Conservation (phyloP, 805 yeast genomes). For the Myxozyma monticola region DNA sequence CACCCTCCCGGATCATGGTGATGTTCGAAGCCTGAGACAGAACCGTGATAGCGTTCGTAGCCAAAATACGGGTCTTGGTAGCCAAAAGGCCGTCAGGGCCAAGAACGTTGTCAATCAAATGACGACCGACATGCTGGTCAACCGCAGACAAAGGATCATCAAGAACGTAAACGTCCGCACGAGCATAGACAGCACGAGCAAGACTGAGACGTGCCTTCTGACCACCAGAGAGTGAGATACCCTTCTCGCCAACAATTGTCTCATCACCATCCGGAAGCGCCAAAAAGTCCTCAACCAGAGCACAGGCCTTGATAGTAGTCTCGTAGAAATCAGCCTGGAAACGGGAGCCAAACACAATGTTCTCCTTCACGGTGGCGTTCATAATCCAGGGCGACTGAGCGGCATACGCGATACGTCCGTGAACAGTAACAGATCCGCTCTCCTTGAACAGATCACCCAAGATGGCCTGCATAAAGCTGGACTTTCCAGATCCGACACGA, state of each 20-base stretch:
- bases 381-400: slow-evolving; percentile 96
- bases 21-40: slow-evolving; percentile 71
- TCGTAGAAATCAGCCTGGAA: slow-evolving; percentile 80
- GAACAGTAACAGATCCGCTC: slow-evolving; percentile 67
- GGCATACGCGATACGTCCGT: slow-evolving; percentile 83
- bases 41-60: slow-evolving; percentile 85
- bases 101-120: slow-evolving; percentile 75
- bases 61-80: slow-evolving; percentile 72
- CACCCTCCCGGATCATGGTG: slow-evolving; percentile 59
- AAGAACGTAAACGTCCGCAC: slow-evolving; percentile 86
- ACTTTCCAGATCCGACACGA: slow-evolving; percentile 86
- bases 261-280: slow-evolving; percentile 85
- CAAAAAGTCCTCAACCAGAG: slow-evolving; percentile 72
- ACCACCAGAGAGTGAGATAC: slow-evolving; percentile 94
- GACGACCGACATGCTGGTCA: slow-evolving; percentile 94
- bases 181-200: slow-evolving; percentile 92
- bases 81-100: slow-evolving; percentile 78
- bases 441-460: slow-evolving; percentile 80
- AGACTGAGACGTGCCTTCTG: slow-evolving; percentile 94
- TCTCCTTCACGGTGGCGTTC: slow-evolving; percentile 90
- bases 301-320: slow-evolving; percentile 83
- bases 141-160: slow-evolving; percentile 97
- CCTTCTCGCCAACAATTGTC: slow-evolving; percentile 96
- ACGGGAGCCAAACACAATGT: slow-evolving; percentile 84
- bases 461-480: slow-evolving; percentile 74